phyloP scores from a whole-genome alignment of 2,329 filamentous ascomycete species.

The Neofusicoccum sp. region DNA sequence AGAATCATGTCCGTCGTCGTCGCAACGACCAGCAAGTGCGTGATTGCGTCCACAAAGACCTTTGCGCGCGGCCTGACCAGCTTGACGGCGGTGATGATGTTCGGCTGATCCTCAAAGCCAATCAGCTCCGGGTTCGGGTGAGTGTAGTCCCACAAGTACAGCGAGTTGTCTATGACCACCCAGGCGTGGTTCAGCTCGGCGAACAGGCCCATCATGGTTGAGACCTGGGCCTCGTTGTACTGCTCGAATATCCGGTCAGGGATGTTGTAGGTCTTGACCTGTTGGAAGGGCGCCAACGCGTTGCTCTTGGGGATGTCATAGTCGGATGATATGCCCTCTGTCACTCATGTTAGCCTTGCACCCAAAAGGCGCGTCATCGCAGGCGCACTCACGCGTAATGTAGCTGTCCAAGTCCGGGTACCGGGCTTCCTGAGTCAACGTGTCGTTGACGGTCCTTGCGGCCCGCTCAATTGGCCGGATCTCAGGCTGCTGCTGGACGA shows the following conservation, averaged over 20 bases:
- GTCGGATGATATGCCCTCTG: slow-evolving; percentile 87
- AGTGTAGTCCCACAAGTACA: slow-evolving; percentile 98
- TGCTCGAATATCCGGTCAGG: slow-evolving; percentile 92
- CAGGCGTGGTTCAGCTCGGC: slow-evolving; percentile 93
- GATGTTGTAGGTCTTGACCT: slow-evolving; percentile 82
- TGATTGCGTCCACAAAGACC: slow-evolving; percentile 86
- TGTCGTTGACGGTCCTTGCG: slow-evolving; percentile 79
- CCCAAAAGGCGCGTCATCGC: background rate
- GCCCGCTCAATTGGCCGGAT: slow-evolving; percentile 74
- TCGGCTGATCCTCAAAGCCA: slow-evolving; percentile 85
- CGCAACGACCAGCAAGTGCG: slow-evolving; percentile 84
- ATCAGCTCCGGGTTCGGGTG: slow-evolving; percentile 87
- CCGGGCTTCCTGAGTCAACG: slow-evolving; percentile 72
- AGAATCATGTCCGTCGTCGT: slow-evolving; percentile 84
- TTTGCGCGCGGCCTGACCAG: slow-evolving; percentile 81
- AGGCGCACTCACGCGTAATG: slow-evolving; percentile 69
- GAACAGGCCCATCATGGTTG: slow-evolving; percentile 94
- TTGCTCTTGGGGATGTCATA: slow-evolving; percentile 74
- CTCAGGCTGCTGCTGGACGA: slow-evolving; percentile 12
- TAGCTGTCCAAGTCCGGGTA: slow-evolving; percentile 91
- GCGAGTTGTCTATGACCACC: slow-evolving; percentile 91
- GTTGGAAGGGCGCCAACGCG: slow-evolving; percentile 88
- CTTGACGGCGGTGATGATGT: slow-evolving; percentile 89
- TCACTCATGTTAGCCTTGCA: background rate
- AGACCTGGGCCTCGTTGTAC: slow-evolving; percentile 83